Conservation (phyloP, 2,329 filamentous ascomycete species). For the Colletotrichum limetticola region DNA sequence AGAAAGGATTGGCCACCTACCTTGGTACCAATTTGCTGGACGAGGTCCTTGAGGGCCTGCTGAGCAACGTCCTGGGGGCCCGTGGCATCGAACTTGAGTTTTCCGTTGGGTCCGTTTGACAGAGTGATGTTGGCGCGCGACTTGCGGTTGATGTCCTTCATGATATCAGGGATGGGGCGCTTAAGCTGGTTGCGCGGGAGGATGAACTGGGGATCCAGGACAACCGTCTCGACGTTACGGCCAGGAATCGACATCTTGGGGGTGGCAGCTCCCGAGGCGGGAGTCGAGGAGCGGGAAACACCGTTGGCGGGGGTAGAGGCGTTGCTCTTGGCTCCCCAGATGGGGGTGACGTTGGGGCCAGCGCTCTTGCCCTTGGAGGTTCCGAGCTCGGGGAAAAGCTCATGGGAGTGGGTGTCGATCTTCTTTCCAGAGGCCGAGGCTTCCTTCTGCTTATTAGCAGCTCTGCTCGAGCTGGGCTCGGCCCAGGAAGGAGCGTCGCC, state of each 20-base stretch:
- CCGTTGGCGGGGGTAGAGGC: slow-evolving; percentile 64
- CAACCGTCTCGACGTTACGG: slow-evolving; percentile 81
- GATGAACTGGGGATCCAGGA: slow-evolving; percentile 80
- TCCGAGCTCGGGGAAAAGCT: slow-evolving; percentile 93
- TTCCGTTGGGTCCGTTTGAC: slow-evolving; percentile 76
- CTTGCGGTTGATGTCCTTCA: slow-evolving; percentile 92
- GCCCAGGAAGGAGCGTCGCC: slow-evolving; percentile 58
- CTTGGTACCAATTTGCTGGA: slow-evolving; percentile 87
- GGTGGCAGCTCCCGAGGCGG: slow-evolving; percentile 68
- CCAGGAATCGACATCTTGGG: slow-evolving; percentile 79
- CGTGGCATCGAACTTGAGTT: slow-evolving; percentile 84
- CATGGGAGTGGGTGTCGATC: slow-evolving; percentile 87
- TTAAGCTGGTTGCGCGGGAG: slow-evolving; percentile 81
- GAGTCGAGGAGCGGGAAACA: slow-evolving; percentile 70
- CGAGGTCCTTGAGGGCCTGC: slow-evolving; percentile 89
- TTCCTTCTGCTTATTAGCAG: slow-evolving; percentile 76
- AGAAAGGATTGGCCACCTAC: slow-evolving; percentile 56
- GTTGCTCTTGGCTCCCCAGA: slow-evolving; percentile 81
- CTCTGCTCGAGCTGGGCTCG: slow-evolving; percentile 68
- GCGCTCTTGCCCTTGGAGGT: slow-evolving; percentile 71
- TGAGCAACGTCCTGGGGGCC: slow-evolving; percentile 87
- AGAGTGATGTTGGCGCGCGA: slow-evolving; percentile 88
- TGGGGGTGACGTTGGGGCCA: slow-evolving; percentile 71
- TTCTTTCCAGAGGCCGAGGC: slow-evolving; percentile 53
- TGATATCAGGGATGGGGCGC: slow-evolving; percentile 84